Evolutionary conservation across 768 basidiomycete genomes (phyloP), one percentile per base, ranked within the genome.

Genomic region (Mycena rebaudengoi): DNA sequence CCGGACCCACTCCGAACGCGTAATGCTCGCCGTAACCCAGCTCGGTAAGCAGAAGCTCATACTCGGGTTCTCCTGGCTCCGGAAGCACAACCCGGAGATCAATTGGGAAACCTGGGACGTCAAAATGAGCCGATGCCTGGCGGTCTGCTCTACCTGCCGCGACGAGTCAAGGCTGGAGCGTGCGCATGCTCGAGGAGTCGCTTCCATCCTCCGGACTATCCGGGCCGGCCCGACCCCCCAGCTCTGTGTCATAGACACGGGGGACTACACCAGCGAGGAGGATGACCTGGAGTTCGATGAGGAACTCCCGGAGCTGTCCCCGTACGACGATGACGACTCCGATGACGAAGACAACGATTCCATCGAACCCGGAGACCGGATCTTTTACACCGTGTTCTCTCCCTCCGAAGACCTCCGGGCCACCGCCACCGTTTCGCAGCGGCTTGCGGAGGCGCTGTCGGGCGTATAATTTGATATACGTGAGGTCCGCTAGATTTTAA

Each of bases 1-100:
- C 40, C 53, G 66, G 29, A 66, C 63, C 25, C 73, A 73, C 30
- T 43, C 55, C 14, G 73, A 75, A 63, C 28, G 54, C 4, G 53
- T 52, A 11, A 25, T 32, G 18, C 62, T 75, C 49, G 65, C 62
- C 32, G 69, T 75, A 21, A 69, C 68, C 52, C 35, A 60, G 13
- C 40, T 74, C 1, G 70, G 71, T 16, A 60, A 66, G 10, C 58
- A 66, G 43, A 46, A 63, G 11, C 54, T 65, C 30, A 66, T 73
- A 28, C n/a, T n/a, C n/a, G n/a, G n/a, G n/a, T n/a, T n/a, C n/a
- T n/a, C n/a, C n/a, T n/a, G n/a, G n/a, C n/a, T n/a, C n/a, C n/a
- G n/a, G n/a, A n/a, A n/a, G n/a, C n/a, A n/a, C n/a, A n/a, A n/a
- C n/a, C n/a, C n/a, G n/a, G n/a, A n/a, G n/a, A n/a, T n/a, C n/a